Evolutionary conservation across 257 asterid genomes (phyloP).

Genomic region (Fraxinus anomala): DNA sequence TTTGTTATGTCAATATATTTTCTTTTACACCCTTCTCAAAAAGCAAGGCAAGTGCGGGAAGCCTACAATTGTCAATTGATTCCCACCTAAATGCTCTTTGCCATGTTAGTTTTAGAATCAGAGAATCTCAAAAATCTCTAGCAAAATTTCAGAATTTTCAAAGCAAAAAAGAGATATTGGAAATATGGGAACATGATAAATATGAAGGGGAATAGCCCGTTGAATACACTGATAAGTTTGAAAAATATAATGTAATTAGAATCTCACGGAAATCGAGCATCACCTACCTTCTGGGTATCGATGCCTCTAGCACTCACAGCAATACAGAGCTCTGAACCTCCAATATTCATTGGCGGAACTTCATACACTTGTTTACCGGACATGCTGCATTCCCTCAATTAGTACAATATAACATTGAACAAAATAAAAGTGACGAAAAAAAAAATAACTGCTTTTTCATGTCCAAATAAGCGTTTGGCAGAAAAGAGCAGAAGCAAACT

Average conservation of each 20-base stretch:
- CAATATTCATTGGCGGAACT: constrained; percentile 84
- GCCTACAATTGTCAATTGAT: constrained; percentile 13
- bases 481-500: background rate
- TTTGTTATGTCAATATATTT: constrained; percentile 10
- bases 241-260: constrained; percentile 4
- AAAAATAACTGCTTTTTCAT: constrained; percentile 1
- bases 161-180: background rate
- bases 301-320: constrained; percentile 89
- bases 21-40: constrained; percentile 11
- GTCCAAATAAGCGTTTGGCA: constrained; percentile 1
- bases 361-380: constrained; percentile 94
- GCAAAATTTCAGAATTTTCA: background rate
- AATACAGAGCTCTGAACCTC: constrained; percentile 81
- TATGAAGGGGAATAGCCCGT: background rate
- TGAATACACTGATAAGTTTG: background rate
- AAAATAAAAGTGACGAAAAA: constrained; percentile 18
- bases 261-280: constrained; percentile 19
- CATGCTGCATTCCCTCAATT: constrained; percentile 63
- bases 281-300: constrained; percentile 83
- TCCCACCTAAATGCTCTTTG: background rate
- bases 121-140: background rate
- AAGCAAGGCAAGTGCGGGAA: constrained; percentile 10
- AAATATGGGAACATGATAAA: constrained; percentile 11
- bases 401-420: constrained; percentile 3
- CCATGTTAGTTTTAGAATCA: constrained; percentile 12